Base-by-base conservation (phyloP, 257 asterid genomes). In the Petunia secreta region DNA sequence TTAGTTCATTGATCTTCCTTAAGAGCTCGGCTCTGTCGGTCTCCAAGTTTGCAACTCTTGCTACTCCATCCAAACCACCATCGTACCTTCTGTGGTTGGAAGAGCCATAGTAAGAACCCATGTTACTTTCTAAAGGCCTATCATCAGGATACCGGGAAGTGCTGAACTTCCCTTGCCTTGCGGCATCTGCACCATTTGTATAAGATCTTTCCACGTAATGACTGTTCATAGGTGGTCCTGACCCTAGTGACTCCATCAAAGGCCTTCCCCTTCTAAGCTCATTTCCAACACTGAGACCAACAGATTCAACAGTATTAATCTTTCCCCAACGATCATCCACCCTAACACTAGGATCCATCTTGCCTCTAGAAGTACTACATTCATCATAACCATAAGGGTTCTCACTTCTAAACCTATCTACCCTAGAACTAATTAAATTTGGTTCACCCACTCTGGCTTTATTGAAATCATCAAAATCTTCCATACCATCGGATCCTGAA, bases 1-100 rank as follows among this genome's bases (percentile, higher is more conserved):
- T 89, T 84, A 95, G 85, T 75, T 92, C 97, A 63, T 92, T 97
- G 8, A 95, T 97, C 86, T 87, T 95, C 82, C 88, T 89, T 5
- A 95, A 83, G 71, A 95, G 94, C 85, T 93, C 98, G 0, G 89
- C 95, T 75, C 97, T 89, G 50, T 91, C 92, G 48, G 87, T 87
- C 77, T 91, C 99, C 64, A 93, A 80, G 82, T 81, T 87, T 79
- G 88, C 87, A n/a, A 90, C 89, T 73, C 91, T 84, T 63, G 86
- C 87, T 58, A 81, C 57, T 82, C 94, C 90, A 57, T 88, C 91
- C 75, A 83, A 66, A 75, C 79, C 86, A 83, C 89, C 89, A n/a
- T 48, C 85, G 83, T 87, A 87, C 75, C 88, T 81, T 83, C 77
- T 67, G 53, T 84, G 86, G 81, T 83, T 89, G 52, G 84, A 92